phyloP scores from a whole-genome alignment of 257 asterid species.

The Solanum pimpinellifolium region DNA sequence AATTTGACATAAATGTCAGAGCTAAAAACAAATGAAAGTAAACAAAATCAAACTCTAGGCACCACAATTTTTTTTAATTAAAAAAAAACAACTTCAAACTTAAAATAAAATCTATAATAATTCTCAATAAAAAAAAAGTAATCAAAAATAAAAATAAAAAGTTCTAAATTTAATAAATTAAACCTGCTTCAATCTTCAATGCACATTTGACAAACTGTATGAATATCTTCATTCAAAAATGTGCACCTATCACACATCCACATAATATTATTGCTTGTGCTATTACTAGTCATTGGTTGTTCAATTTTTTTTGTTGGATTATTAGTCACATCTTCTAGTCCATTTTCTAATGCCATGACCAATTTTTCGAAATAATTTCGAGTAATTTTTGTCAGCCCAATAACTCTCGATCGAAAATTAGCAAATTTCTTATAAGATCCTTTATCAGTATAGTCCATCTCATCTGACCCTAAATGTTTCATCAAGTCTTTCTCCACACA shows the following conservation, averaged over 20 bases:
- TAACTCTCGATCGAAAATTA: background rate
- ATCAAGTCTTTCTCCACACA: slow-evolving; percentile 25
- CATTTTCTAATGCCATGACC: slow-evolving; percentile 7
- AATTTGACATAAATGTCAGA: background rate
- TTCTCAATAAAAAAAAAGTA: background rate
- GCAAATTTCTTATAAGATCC: background rate
- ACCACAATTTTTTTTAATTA: no score
- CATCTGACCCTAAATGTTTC: background rate
- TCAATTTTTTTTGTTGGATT: background rate
- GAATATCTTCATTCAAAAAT: background rate
- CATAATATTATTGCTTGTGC: background rate
- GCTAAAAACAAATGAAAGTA: background rate
- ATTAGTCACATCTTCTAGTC: background rate
- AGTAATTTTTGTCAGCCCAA: background rate
- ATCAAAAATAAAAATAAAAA: background rate
- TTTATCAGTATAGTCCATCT: background rate
- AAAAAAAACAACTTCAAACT: background rate
- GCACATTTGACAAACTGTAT: background rate
- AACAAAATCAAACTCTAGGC: background rate
- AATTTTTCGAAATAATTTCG: background rate
- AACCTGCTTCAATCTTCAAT: background rate
- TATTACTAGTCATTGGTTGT: background rate
- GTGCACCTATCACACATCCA: background rate
- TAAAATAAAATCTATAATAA: background rate
- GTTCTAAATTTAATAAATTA: background rate